Conservation (phyloP, 2,329 filamentous ascomycete genomes). For the Epichloe hybrida region DNA sequence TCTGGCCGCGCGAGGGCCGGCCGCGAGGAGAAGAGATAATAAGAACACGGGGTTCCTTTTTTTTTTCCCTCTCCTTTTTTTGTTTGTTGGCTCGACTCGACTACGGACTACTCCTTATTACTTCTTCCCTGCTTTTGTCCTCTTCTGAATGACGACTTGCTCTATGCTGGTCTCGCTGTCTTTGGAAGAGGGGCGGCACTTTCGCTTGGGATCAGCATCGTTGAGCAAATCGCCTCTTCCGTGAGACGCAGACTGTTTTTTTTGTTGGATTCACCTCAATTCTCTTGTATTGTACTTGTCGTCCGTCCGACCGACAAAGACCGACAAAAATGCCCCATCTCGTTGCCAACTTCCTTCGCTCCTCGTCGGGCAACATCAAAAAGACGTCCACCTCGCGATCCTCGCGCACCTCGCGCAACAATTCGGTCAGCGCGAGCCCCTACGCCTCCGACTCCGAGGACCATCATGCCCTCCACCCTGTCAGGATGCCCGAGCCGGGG, state of each 20-base stretch:
- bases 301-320: too few species aligned
- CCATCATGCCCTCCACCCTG: conserved; percentile 10
- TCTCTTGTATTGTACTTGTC: too few species aligned
- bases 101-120: too few species aligned
- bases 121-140: background rate
- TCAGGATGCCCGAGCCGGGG: conserved; percentile 25
- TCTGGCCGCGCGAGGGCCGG: too few species aligned
- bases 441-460: conserved; percentile 24
- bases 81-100: background rate
- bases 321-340: conserved; percentile 37
- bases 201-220: too few species aligned
- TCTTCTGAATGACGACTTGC: background rate
- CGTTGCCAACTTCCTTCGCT: conserved; percentile 43
- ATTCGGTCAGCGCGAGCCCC: conserved; percentile 19
- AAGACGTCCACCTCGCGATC: conserved; percentile 20
- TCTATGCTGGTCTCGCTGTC: too few species aligned
- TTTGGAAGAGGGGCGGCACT: too few species aligned
- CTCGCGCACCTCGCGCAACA: conserved; percentile 16
- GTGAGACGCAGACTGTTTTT: too few species aligned
- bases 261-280: too few species aligned
- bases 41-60: background rate
- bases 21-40: too few species aligned
- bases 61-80: background rate
- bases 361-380: conserved; percentile 42
- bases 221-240: too few species aligned